phyloP scores from a whole-genome alignment of 2,329 filamentous ascomycete species.

The Aspergillus proliferans region DNA sequence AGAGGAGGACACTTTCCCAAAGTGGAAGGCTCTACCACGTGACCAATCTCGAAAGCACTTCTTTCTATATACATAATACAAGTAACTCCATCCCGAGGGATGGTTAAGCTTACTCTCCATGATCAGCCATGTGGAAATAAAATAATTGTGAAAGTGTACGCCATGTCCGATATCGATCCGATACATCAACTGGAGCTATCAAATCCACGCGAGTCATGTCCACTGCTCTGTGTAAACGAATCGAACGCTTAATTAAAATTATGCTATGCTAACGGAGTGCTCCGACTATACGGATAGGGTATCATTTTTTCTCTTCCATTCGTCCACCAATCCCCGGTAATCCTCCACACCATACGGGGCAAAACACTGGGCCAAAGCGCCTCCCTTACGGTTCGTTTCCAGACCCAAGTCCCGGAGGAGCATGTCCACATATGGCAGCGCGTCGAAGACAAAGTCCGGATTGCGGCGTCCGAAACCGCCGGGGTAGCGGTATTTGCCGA shows the following conservation, averaged over 20 bases:
- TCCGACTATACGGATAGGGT: background rate
- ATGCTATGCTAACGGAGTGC: background rate
- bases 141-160: background rate
- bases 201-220: background rate
- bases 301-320: constrained; percentile 31
- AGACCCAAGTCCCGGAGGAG: constrained; percentile 62
- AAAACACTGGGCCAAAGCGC: constrained; percentile 28
- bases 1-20: too few relatives aligned
- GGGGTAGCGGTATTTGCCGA: constrained; percentile 61
- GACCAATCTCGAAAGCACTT: too few relatives aligned
- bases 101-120: too few relatives aligned
- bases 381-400: constrained; percentile 34
- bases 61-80: too few relatives aligned
- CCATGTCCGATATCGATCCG: background rate
- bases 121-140: background rate
- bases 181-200: background rate
- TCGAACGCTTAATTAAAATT: background rate
- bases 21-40: too few relatives aligned
- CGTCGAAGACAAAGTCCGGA: constrained; percentile 68
- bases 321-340: constrained; percentile 37
- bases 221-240: background rate
- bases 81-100: too few relatives aligned
- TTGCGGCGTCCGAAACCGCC: constrained; percentile 52
- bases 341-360: constrained; percentile 35
- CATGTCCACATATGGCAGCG: constrained; percentile 65